These are phyloP conservation scores for Paspalum notatum DNA, from an alignment of 176 grass and related monocot species.

Conservation along the genomic window DNA sequence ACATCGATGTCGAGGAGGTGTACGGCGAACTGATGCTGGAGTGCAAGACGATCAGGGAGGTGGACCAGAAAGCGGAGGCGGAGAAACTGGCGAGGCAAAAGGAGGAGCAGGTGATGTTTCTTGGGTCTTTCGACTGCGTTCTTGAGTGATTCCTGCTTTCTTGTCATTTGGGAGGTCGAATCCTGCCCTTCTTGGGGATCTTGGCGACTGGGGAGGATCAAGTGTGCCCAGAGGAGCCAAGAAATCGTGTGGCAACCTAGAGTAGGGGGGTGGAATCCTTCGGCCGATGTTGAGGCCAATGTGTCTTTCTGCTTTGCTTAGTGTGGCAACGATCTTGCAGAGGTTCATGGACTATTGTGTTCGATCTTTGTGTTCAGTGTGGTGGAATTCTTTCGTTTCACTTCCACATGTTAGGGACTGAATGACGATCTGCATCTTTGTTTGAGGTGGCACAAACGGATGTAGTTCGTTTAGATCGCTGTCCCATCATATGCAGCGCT, in stretches of 20 bases:
- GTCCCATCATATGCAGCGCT: not conserved
- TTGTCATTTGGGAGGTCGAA: not conserved
- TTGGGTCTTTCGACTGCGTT: not conserved
- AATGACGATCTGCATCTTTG: not conserved
- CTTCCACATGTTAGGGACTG: not conserved
- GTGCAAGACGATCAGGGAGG: not conserved
- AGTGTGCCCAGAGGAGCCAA: not conserved
- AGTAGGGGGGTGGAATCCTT: not conserved
- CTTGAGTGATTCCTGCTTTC: slow-evolving; percentile 7
- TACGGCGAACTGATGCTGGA: not conserved
- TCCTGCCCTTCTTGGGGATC: not conserved
- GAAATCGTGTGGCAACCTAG: not conserved
- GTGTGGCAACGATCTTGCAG: not conserved
- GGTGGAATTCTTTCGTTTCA: not conserved
- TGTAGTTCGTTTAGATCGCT: not conserved
- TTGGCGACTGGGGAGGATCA: not conserved
- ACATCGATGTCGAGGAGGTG: not conserved
- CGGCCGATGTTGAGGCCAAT: not conserved
- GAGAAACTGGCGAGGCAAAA: not conserved
- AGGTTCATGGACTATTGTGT: not conserved
- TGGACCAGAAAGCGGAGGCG: not conserved
- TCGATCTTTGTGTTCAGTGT: not conserved
- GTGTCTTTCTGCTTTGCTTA: not conserved
- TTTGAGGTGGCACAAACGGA: not conserved
- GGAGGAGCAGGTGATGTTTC: not conserved